A percentile compares a stretch with the other conserved stretches of the same genome.
Evolutionary conservation across 2,329 filamentous ascomycete genomes (phyloP).

Genomic region (Ophiocordyceps camponoti-floridani): DNA sequence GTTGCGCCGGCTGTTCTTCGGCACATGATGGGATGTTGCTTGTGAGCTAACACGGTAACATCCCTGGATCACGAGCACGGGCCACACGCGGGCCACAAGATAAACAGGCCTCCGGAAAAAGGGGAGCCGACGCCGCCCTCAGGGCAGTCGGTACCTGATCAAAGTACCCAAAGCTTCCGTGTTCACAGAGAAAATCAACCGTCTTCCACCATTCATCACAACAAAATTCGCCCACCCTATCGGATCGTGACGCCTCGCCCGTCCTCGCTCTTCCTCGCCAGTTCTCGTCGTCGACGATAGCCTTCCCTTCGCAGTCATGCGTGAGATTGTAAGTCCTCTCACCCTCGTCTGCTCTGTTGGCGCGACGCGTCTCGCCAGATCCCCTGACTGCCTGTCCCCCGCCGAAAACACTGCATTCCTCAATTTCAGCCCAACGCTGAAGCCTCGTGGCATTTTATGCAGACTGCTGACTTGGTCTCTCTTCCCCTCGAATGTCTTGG

Average conservation of each 20-base stretch:
- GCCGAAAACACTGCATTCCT: slow-evolving; percentile 8
- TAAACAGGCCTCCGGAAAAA: background rate
- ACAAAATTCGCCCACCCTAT: slow-evolving; percentile 7
- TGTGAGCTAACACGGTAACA: too few species aligned
- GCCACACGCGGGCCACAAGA: background rate
- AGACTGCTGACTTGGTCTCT: slow-evolving; percentile 30
- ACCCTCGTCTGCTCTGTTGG: slow-evolving; percentile 2
- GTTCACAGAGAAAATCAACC: slow-evolving; percentile 11
- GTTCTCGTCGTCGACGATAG: slow-evolving; percentile 7
- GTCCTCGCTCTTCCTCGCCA: slow-evolving; percentile 5
- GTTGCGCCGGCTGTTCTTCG: too few species aligned
- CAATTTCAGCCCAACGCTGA: slow-evolving; percentile 1
- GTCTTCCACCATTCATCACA: slow-evolving; percentile 6
- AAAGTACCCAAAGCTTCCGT: background rate
- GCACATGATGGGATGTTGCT: too few species aligned
- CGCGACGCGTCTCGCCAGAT: slow-evolving; percentile 19
- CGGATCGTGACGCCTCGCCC: slow-evolving; percentile 16
- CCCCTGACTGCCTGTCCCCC: slow-evolving; percentile 19
- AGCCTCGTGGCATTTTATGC: background rate
- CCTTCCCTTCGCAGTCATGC: slow-evolving; percentile 31
- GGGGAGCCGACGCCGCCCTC: background rate
- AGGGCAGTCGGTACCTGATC: background rate
- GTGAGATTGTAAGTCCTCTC: slow-evolving; percentile 45
- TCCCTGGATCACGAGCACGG: too few species aligned
- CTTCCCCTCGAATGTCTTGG: slow-evolving; percentile 24